Percentiles rank a stretch among this genome's conserved stretches.
Conservation (phyloP, 805 yeast species). For the Metschnikowia vanudenii region DNA sequence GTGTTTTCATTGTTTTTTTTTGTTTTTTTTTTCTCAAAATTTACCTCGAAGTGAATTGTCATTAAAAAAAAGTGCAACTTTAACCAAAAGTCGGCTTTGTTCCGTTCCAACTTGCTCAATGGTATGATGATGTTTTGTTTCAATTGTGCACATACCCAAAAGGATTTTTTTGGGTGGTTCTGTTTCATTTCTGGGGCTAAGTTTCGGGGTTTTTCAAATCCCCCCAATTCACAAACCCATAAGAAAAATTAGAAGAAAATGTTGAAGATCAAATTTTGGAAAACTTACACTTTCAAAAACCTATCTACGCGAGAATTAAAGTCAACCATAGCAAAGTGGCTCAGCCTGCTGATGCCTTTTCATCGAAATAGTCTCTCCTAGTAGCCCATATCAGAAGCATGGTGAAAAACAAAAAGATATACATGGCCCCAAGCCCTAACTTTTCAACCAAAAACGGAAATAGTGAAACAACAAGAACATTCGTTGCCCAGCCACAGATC, state of each 20-base stretch:
- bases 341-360: neutral
- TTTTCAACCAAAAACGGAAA: constrained; percentile 23
- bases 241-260: neutral
- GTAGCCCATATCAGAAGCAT: constrained; percentile 18
- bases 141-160: neutral
- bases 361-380: constrained; percentile 1
- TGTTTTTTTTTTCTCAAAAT: neutral
- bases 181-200: no score
- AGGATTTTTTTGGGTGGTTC: no score
- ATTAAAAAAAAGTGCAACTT: no score
- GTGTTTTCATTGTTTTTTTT: neutral
- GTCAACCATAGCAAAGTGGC: no score
- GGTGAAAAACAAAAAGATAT: constrained; percentile 19
- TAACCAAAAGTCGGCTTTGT: no score
- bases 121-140: neutral
- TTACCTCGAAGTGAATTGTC: neutral
- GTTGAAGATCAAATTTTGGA: neutral
- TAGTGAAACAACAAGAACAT: constrained; percentile 23
- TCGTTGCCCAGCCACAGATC: constrained; percentile 24
- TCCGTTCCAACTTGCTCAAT: no score
- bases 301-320: no score
- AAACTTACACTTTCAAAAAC: neutral
- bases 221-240: no score
- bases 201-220: no score
- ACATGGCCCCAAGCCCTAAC: constrained; percentile 23